phyloP scores from a whole-genome alignment of 306 rosid species.

The Comarum palustre region DNA sequence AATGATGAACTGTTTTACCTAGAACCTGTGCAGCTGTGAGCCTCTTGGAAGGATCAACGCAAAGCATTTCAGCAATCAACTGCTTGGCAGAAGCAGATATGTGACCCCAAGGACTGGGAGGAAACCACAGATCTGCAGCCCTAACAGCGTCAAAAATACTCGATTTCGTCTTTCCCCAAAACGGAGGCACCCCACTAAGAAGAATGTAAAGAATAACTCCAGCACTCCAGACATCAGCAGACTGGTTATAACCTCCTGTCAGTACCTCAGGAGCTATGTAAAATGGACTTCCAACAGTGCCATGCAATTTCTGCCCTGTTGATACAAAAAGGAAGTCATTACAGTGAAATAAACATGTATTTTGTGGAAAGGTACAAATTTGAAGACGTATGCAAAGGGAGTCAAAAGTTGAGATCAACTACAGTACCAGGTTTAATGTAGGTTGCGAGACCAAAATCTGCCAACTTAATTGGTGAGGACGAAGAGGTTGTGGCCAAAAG shows the following conservation, averaged over 20 bases:
- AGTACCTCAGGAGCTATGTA: constrained; percentile 85
- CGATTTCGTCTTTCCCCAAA: constrained; percentile 83
- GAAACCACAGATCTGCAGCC: constrained; percentile 64
- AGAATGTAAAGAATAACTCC: constrained; percentile 81
- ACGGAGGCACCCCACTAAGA: constrained; percentile 73
- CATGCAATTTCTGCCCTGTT: constrained; percentile 73
- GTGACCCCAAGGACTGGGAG: constrained; percentile 56
- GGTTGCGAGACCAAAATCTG: constrained; percentile 87
- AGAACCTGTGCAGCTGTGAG: constrained; percentile 70
- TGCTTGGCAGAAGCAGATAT: constrained; percentile 60
- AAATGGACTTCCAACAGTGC: constrained; percentile 82
- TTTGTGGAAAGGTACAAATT: background rate
- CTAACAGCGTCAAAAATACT: constrained; percentile 73
- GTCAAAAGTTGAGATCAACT: constrained; percentile 9
- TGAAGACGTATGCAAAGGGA: constrained; percentile 6
- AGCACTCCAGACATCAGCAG: constrained; percentile 84
- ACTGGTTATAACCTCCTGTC: constrained; percentile 71
- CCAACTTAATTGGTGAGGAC: constrained; percentile 76
- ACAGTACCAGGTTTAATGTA: constrained; percentile 69
- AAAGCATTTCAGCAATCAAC: constrained; percentile 62
- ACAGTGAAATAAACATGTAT: constrained; percentile 9
- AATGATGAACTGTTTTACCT: constrained; percentile 33
- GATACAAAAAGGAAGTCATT: constrained; percentile 26
- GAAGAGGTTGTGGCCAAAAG: constrained; percentile 64
- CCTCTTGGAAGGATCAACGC: constrained; percentile 63